Percentiles rank a stretch among this genome's conserved stretches.
These are phyloP conservation scores for Exophiala lecanii-corni DNA, from an alignment of 2,329 filamentous ascomycete species.

Conservation along the genomic window DNA sequence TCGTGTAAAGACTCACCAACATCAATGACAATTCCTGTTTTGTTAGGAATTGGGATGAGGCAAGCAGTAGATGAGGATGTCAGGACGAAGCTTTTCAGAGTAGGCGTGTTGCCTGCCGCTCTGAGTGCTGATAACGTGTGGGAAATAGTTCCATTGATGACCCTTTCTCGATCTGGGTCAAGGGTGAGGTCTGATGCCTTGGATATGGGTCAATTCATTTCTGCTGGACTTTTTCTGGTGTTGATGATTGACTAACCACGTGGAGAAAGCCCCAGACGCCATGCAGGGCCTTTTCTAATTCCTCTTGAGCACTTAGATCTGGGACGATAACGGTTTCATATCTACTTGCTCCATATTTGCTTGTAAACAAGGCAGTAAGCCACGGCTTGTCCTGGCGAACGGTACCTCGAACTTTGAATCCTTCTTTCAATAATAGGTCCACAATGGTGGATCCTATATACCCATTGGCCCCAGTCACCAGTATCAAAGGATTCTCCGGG, in stretches of 20 bases:
- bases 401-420: constrained; percentile 45
- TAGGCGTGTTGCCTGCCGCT: constrained; percentile 5
- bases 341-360: not conserved
- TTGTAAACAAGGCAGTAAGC: not conserved
- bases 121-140: constrained; percentile 13
- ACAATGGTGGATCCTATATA: constrained; percentile 42
- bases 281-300: not conserved
- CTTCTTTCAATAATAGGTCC: constrained; percentile 37
- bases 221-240: not conserved
- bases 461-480: constrained; percentile 46
- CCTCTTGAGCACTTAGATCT: not conserved
- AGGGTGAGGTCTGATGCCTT: constrained; percentile 3
- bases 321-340: not conserved
- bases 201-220: not conserved
- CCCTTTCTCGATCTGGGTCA: constrained; percentile 1
- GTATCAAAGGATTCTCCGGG: constrained; percentile 25
- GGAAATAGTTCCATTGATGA: not conserved
- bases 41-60: constrained; percentile 22
- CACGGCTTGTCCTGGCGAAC: constrained; percentile 32
- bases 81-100: constrained; percentile 29
- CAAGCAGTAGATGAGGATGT: constrained; percentile 10
- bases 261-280: not conserved
- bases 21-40: constrained; percentile 29
- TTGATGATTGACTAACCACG: constrained; percentile 1
- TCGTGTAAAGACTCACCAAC: constrained; percentile 1